A percentile compares a stretch with the other conserved stretches of the same genome.
phyloP scores from a whole-genome alignment of 495 filamentous ascomycete species.

The Astrothelium subdiscretum region DNA sequence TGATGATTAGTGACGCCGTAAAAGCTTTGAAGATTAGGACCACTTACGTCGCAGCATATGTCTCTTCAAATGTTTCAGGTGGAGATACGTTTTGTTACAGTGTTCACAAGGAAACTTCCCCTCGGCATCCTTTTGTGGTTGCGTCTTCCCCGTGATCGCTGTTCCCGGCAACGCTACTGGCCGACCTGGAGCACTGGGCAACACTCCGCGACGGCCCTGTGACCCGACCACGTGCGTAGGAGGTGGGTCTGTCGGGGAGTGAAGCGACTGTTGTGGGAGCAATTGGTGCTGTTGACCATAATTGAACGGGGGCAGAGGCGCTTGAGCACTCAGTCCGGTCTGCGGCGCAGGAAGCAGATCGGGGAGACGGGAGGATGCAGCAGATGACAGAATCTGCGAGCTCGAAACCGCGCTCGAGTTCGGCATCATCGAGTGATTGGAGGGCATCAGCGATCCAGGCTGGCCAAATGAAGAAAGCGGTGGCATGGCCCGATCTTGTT shows the following conservation, averaged over 20 bases:
- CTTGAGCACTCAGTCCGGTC: not conserved
- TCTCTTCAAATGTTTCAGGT: constrained; percentile 93
- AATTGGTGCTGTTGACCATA: constrained; percentile 4
- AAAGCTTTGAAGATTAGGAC: constrained; percentile 9
- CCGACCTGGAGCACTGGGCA: constrained; percentile 80
- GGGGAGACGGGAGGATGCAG: not conserved
- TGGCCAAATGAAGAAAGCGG: constrained; percentile 12
- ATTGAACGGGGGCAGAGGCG: constrained; percentile 6
- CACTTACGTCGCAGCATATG: constrained; percentile 89
- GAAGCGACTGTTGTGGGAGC: constrained; percentile 8
- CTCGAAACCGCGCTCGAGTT: not conserved
- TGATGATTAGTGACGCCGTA: constrained; percentile 14
- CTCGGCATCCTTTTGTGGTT: constrained; percentile 83
- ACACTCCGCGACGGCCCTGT: constrained; percentile 76
- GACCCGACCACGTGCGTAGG: constrained; percentile 87
- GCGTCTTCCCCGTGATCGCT: constrained; percentile 38
- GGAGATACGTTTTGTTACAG: constrained; percentile 94
- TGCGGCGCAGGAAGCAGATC: not conserved
- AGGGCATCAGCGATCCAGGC: constrained; percentile 30
- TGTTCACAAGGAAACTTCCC: constrained; percentile 96
- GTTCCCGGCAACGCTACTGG: constrained; percentile 59
- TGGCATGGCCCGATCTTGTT: constrained; percentile 9
- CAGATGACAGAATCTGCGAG: not conserved
- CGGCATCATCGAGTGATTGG: constrained; percentile 5
- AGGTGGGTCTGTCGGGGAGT: constrained; percentile 17